Base-by-base conservation (phyloP, 2,329 filamentous ascomycete species). In the Ophiognomonia clavigignenti-juglandacearum region DNA sequence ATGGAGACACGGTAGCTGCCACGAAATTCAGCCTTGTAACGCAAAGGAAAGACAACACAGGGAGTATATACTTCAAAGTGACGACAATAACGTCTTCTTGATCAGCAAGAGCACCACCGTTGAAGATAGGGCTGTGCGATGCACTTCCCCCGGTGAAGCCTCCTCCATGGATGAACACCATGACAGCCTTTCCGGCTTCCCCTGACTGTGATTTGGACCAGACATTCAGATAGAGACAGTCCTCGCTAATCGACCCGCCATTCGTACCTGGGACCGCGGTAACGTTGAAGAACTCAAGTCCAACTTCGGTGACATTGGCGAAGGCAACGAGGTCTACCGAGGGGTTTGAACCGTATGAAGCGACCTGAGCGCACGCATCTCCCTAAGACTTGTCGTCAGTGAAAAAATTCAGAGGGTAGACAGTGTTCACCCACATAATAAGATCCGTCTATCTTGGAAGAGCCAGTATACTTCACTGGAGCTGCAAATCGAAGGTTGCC, bases 111-210 rank as follows among this genome's bases (percentile, higher is more conserved):
- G 7, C 13, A 29, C 26, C 13, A 7, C 26, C 26, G 26, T 29
- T 13, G 7, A 7, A 13, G 13, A 29, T 29, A 13, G 26, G 26
- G 7, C 7, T 29, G 26, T 29, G 7, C 13, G 26, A 29, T 29
- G 26, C 26, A 29, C 7, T 29, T 13, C 26, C 26, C 7, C 26
- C 26, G 26, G 26, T 29, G 26, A 29, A 29, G 7, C 26, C 26
- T 29, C 71, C 71, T 4, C 71, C 71, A 39, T 68, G 63, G 7
- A 73, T 64, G 65, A 68, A 74, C n/a, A 73, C 59, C 31, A 73
- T 52, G 19, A 73, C 71, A 3, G 71, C 60, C 37, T 68, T 72
- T 38, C 62, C 60, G 18, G 48, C 43, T 3, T 59, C 59, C 7
- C 59, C 56, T 3, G 54, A 55, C 35, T 64, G 57, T 16, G 63